Conservation (phyloP, 257 asterid genomes). For the Solanum tarapatanum region DNA sequence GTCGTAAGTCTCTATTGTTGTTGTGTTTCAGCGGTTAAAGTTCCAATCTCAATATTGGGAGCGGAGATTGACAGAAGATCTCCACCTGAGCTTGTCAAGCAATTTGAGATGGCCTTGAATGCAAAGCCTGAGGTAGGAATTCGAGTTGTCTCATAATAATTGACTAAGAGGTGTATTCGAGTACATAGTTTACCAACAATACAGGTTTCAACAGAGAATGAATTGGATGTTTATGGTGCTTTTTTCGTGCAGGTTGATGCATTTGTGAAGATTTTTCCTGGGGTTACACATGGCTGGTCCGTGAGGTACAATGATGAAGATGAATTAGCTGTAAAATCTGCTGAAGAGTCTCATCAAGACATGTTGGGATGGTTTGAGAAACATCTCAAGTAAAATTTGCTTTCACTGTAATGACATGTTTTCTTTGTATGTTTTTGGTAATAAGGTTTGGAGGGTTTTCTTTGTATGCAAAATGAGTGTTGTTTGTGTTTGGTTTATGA, state of each 20-base stretch:
- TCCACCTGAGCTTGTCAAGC: slow-evolving; percentile 40
- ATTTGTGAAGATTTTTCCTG: slow-evolving; percentile 48
- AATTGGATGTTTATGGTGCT: background rate
- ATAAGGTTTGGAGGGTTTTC: background rate
- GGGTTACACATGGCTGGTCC: slow-evolving; percentile 53
- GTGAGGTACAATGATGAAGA: slow-evolving; percentile 49
- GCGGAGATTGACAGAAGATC: slow-evolving; percentile 37
- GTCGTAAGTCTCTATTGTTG: background rate
- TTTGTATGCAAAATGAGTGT: background rate
- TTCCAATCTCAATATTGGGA: slow-evolving; percentile 48
- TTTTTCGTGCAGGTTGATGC: slow-evolving; percentile 25
- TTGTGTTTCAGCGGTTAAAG: slow-evolving; percentile 37
- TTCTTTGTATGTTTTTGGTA: background rate
- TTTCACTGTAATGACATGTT: background rate
- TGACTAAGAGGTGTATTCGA: background rate
- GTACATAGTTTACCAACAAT: background rate
- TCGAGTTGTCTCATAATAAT: background rate
- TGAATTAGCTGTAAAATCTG: slow-evolving; percentile 27
- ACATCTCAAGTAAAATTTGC: slow-evolving; percentile 21
- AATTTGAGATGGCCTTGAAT: slow-evolving; percentile 26
- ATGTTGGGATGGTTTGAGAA: slow-evolving; percentile 39
- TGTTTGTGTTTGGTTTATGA: background rate
- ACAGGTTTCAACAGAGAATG: background rate
- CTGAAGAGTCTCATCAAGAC: slow-evolving; percentile 44
- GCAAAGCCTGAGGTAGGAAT: slow-evolving; percentile 41